Base-by-base conservation (phyloP, 306 rosid genomes). In the Pachyrhizus erosus region DNA sequence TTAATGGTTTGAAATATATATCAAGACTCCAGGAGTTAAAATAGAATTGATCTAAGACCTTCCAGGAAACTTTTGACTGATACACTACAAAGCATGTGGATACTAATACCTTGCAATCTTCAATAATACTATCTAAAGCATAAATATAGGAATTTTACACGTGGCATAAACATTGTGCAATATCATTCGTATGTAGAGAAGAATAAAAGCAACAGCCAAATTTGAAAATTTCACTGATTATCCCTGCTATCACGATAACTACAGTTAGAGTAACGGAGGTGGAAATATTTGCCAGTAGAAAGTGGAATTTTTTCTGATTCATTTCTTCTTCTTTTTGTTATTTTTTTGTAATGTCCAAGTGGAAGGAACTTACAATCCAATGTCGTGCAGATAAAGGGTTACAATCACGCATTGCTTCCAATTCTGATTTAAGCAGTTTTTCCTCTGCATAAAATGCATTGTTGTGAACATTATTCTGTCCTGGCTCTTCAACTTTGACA, bases 361-460 rank as follows among this genome's bases (percentile, higher is more conserved):
- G 17, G 2, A 43, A 73, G 46, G 67, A 82, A 78, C 84, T 87
- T 86, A 91, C 92, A 76, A 91, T 89, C 95, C 95, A 91, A 81
- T 91, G 95, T 48, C 92, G 92, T 14, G 95, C 95, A 68, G 95
- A 84, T 86, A 85, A 62, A 34, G 91, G 90, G 69, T 89, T 88
- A 58, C 92, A 91, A 73, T 91, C 92, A 5, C 92, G 92, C 88
- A 80, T 89, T 52, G 95, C 95, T 86, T 89, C 88, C 70, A 86
- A 43, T 82, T 91, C 95, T 13, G 95, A 86, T 76, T 83, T 89
- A 61, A 91, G 89, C 80, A 91, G 60, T 48, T 70, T 88, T 78
- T 91, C 95, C 86, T 91, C 92, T 6, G 95, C 92, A 78, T 84
- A 91, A 83, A 91, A 91, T 7, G 95, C 95, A 81, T 91, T 91